These are phyloP conservation scores for Prosopis cineraria DNA, from an alignment of 306 rosid species.

Conservation along the genomic window DNA sequence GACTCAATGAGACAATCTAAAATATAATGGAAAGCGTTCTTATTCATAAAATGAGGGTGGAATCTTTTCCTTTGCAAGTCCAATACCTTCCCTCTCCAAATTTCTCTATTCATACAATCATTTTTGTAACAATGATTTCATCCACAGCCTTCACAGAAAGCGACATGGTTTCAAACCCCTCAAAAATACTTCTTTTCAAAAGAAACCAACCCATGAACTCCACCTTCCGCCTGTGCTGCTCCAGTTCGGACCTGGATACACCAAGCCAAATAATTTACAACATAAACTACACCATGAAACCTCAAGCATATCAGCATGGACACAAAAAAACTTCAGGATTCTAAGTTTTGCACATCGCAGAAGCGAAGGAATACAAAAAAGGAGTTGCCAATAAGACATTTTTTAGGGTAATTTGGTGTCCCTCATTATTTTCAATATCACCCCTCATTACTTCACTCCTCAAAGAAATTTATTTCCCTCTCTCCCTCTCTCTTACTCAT, in stretches of 20 bases:
- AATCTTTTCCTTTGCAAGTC: neutral
- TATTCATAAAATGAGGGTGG: neutral
- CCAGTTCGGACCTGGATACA: conserved; percentile 78
- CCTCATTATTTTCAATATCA: too few species aligned
- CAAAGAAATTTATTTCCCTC: too few species aligned
- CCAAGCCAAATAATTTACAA: conserved; percentile 22
- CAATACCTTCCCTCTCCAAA: neutral
- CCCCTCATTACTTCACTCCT: too few species aligned
- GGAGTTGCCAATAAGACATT: neutral
- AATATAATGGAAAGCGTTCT: neutral
- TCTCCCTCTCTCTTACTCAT: too few species aligned
- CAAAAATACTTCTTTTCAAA: conserved; percentile 82
- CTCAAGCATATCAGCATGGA: neutral
- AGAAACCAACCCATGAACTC: conserved; percentile 84
- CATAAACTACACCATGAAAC: neutral
- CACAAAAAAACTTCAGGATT: neutral
- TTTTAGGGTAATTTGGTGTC: too few species aligned
- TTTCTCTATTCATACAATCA: conserved; percentile 7
- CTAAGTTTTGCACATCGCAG: conserved; percentile 7
- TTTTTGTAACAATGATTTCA: conserved; percentile 25
- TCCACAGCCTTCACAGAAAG: neutral
- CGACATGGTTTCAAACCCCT: conserved; percentile 37
- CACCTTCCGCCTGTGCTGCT: conserved; percentile 98
- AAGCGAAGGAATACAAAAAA: neutral
- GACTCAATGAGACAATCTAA: too few species aligned